Evolutionary conservation across 2,329 filamentous ascomycete species (phyloP), one percentile per base, ranked within the genome.

Genomic region (Fusarium burgessii): DNA sequence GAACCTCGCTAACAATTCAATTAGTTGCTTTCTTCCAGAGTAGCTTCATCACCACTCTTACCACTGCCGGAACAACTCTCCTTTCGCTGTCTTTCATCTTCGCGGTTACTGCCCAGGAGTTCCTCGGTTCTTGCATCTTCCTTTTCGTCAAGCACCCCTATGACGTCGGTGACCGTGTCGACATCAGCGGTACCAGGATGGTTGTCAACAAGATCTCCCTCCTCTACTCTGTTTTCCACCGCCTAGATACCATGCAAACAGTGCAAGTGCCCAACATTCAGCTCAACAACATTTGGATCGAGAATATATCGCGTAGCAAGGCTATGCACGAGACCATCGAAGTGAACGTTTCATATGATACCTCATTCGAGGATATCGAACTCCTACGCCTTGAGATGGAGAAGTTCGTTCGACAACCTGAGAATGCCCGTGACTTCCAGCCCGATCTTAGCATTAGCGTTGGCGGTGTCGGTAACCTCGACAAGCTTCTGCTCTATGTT

Each of bases 121-220:
- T 99, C 70, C 89, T 99, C n/a, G 95, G 95, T 77, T 98, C 95
- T 40, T 98, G 95, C 84, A 97, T 99, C 77, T 99, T 99, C 85
- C 85, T 99, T 3, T 99, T 99, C 77, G 94, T 98, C 84, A 99
- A 99, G 85, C 96, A 99, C 80, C 95, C 96, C 0, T 98, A 93
- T 80, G 96, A 99, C 79, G 94, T 98, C 25, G 95, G 95, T 67
- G 96, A 99, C 80, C 91, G 96, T 29, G 93, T 98, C 45, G 94
- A 98, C 76, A 92, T 98, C 70, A 83, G 80, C 56, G 86, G 85
- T 18, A 87, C 91, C 71, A 87, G 90, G 74, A 90, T 97, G 74
- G 86, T 94, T 7, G 96, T 99, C 14, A 94, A 98, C 81, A 93
- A 95, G 79, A 98, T 98, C 75, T 97, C 95, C 5, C 88, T 99